Evolutionary conservation across 805 yeast genomes (phyloP).

Genomic region (Starmera dryadoides): DNA sequence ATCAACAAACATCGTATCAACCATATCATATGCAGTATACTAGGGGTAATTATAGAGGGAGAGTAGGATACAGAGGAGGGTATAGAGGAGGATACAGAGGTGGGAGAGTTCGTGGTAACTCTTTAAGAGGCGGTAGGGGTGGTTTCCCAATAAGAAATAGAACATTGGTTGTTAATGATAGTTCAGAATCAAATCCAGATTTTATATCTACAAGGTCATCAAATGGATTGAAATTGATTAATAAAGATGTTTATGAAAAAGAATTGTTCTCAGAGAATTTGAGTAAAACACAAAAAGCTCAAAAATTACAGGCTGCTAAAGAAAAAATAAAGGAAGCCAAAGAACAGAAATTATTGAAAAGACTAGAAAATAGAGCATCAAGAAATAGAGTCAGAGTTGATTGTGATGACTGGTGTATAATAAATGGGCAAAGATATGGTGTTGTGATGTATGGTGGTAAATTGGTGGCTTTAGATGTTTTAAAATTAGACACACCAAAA

Average conservation of each 20-base stretch:
- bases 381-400: constrained; percentile 31
- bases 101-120: constrained; percentile 4
- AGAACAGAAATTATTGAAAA: constrained; percentile 7
- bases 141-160: constrained; percentile 21
- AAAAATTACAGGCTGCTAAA: constrained; percentile 15
- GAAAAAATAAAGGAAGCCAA: constrained; percentile 4
- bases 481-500: constrained; percentile 11
- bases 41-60: no score
- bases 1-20: background rate
- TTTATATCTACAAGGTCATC: constrained; percentile 26
- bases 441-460: constrained; percentile 31
- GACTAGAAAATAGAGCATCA: constrained; percentile 14
- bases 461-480: constrained; percentile 30
- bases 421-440: constrained; percentile 38
- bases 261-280: constrained; percentile 19
- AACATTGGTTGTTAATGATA: constrained; percentile 20
- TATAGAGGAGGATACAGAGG: constrained; percentile 4
- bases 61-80: background rate
- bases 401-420: constrained; percentile 35
- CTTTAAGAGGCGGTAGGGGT: constrained; percentile 5
- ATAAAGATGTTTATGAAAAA: constrained; percentile 26
- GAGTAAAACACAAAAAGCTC: constrained; percentile 16
- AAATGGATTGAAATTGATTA: constrained; percentile 33
- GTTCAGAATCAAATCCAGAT: constrained; percentile 12
- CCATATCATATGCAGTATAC: no score